Percentiles rank a stretch among this genome's conserved stretches.
Evolutionary conservation across 2,329 filamentous ascomycete species (phyloP).

Genomic region (Fusarium devonianum): DNA sequence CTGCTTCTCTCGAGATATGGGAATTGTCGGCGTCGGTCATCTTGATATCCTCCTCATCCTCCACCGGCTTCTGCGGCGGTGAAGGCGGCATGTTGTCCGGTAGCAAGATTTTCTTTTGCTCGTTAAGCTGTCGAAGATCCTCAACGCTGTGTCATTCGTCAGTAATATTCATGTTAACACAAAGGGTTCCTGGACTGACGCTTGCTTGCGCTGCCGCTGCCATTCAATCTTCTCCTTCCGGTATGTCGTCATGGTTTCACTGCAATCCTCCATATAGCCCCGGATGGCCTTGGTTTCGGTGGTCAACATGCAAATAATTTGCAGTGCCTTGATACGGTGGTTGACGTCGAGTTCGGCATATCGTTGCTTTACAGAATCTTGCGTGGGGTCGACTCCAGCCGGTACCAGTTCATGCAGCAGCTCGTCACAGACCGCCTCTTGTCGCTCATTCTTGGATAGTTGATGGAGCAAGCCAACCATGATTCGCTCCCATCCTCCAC

Average conservation of each 20-base stretch:
- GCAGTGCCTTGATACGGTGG: conserved; percentile 77
- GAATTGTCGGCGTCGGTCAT: conserved; percentile 72
- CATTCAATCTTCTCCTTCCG: conserved; percentile 95
- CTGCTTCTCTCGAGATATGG: conserved; percentile 60
- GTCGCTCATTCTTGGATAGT: conserved; percentile 76
- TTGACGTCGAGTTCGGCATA: conserved; percentile 85
- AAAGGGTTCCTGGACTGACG: conserved; percentile 54
- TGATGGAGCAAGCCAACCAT: conserved; percentile 87
- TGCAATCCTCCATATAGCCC: conserved; percentile 89
- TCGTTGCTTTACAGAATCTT: conserved; percentile 74
- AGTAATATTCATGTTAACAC: not conserved
- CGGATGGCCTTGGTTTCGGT: conserved; percentile 86
- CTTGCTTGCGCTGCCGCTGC: conserved; percentile 77
- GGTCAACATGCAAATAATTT: conserved; percentile 86
- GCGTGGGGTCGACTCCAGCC: conserved; percentile 74
- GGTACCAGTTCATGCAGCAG: conserved; percentile 85
- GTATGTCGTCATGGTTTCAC: conserved; percentile 91
- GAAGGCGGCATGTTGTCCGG: conserved; percentile 76
- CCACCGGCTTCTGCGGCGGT: conserved; percentile 58
- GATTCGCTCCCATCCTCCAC: conserved; percentile 92
- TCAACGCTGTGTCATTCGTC: conserved; percentile 62
- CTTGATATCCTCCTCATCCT: conserved; percentile 65
- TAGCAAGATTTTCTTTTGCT: conserved; percentile 74
- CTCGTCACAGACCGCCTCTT: conserved; percentile 76
- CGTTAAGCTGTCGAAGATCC: conserved; percentile 73